Percentiles rank a stretch among this genome's conserved stretches.
phyloP scores from a whole-genome alignment of 352 stramenopile species.

The Aphanomyces invadans region DNA sequence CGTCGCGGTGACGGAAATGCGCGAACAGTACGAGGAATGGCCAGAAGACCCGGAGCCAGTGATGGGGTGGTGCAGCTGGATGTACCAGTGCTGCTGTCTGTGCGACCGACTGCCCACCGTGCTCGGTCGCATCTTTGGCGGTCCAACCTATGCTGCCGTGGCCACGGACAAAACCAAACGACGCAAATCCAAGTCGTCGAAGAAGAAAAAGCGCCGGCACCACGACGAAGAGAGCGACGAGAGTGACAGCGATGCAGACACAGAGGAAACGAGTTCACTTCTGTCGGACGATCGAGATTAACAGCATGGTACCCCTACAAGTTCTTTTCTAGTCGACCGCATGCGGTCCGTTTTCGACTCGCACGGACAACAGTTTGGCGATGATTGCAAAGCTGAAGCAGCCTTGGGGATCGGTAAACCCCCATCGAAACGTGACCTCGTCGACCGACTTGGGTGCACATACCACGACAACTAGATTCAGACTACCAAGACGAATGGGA shows the following conservation, averaged over 20 bases:
- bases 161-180: conserved; percentile 27
- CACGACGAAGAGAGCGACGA: conserved; percentile 33
- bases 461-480: no score
- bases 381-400: no score
- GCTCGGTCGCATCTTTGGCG: conserved; percentile 48
- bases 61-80: conserved; percentile 32
- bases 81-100: conserved; percentile 61
- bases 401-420: no score
- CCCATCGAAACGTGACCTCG: no score
- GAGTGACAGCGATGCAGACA: conserved; percentile 26
- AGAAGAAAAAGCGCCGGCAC: conserved; percentile 35
- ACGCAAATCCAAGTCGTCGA: conserved; percentile 5
- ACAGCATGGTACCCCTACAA: neutral
- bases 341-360: no score
- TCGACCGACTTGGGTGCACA: no score
- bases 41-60: conserved; percentile 25
- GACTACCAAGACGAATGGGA: no score
- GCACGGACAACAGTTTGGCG: no score
- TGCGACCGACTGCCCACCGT: conserved; percentile 71
- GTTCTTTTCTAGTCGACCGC: no score
- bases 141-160: conserved; percentile 50
- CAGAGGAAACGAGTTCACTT: conserved; percentile 39
- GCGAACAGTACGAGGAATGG: conserved; percentile 42
- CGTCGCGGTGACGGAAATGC: conserved; percentile 52
- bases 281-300: conserved; percentile 26